Evolutionary conservation across 352 stramenopile genomes (phyloP).

Genomic region (Blastocystis sp.): DNA sequence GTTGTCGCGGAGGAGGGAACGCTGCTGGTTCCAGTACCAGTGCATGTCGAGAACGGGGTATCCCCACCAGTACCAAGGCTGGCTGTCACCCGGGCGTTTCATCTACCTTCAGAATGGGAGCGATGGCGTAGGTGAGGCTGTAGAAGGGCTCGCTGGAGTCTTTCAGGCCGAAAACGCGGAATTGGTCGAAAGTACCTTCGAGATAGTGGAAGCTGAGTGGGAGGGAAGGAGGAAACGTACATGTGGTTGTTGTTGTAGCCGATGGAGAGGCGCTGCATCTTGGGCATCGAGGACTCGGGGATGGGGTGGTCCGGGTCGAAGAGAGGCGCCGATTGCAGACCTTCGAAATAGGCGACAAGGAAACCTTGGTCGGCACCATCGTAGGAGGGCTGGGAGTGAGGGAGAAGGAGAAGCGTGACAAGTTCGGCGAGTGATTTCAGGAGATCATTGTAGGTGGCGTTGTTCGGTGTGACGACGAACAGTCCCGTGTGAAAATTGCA

Average conservation of each 20-base stretch:
- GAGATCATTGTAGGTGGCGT: slow-evolving; percentile 68
- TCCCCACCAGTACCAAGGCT: slow-evolving; percentile 57
- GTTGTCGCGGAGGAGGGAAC: slow-evolving; percentile 25
- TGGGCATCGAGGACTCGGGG: slow-evolving; percentile 61
- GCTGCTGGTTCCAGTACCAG: slow-evolving; percentile 56
- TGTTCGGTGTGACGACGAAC: slow-evolving; percentile 71
- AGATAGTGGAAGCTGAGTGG: slow-evolving; percentile 72
- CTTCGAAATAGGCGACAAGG: slow-evolving; percentile 72
- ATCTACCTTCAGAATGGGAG: slow-evolving; percentile 69
- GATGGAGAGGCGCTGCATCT: slow-evolving; percentile 66
- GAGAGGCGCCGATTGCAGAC: slow-evolving; percentile 67
- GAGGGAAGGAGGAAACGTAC: slow-evolving; percentile 76
- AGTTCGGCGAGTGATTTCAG: slow-evolving; percentile 65
- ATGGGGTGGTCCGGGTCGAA: slow-evolving; percentile 65
- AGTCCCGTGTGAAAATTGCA: slow-evolving; percentile 77
- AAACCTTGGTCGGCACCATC: slow-evolving; percentile 70
- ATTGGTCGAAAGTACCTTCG: slow-evolving; percentile 72
- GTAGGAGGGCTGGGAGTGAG: slow-evolving; percentile 33
- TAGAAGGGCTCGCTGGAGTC: slow-evolving; percentile 69
- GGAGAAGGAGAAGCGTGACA: slow-evolving; percentile 66
- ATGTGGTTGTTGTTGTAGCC: slow-evolving; percentile 81
- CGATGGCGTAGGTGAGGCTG: slow-evolving; percentile 74
- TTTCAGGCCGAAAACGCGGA: slow-evolving; percentile 73
- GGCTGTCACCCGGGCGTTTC: neutral
- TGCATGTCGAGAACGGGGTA: slow-evolving; percentile 53